Evolutionary conservation across 768 basidiomycete species (phyloP).

Genomic region (Sistotremastrum niveocremeum): DNA sequence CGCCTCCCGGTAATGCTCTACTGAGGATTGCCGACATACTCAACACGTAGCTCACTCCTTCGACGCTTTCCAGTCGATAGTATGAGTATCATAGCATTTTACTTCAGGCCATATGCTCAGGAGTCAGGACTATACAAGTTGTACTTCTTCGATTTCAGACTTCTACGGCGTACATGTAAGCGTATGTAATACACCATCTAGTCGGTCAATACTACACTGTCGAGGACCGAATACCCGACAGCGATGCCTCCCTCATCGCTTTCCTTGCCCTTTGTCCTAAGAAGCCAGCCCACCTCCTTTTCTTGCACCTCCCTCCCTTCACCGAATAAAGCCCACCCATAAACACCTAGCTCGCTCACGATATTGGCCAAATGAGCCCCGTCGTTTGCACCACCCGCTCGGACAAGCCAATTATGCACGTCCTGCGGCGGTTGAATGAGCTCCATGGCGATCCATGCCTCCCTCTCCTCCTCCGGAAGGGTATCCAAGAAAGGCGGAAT

Average conservation of each 20-base stretch:
- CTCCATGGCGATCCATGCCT: constrained; percentile 94
- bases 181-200: neutral
- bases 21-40: too few species aligned
- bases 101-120: too few species aligned
- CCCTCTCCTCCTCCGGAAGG: constrained; percentile 45
- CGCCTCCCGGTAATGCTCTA: too few species aligned
- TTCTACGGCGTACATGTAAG: too few species aligned
- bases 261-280: constrained; percentile 82
- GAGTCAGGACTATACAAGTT: too few species aligned
- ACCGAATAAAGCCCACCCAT: constrained; percentile 77
- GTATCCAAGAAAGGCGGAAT: constrained; percentile 66
- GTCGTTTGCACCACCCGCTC: constrained; percentile 41
- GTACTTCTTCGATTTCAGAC: too few species aligned
- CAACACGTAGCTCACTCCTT: too few species aligned
- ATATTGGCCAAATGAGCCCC: constrained; percentile 48
- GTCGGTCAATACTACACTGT: constrained; percentile 49
- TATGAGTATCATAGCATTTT: too few species aligned
- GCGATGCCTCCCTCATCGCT: constrained; percentile 89
- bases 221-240: constrained; percentile 66
- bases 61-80: too few species aligned
- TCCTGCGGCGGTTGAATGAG: constrained; percentile 69
- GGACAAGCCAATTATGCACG: constrained; percentile 60
- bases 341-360: constrained; percentile 84
- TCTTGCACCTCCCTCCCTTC: constrained; percentile 32
- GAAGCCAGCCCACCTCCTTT: constrained; percentile 65